Conservation (phyloP, 1,139 yeast genomes). For the Taphrina communis region DNA sequence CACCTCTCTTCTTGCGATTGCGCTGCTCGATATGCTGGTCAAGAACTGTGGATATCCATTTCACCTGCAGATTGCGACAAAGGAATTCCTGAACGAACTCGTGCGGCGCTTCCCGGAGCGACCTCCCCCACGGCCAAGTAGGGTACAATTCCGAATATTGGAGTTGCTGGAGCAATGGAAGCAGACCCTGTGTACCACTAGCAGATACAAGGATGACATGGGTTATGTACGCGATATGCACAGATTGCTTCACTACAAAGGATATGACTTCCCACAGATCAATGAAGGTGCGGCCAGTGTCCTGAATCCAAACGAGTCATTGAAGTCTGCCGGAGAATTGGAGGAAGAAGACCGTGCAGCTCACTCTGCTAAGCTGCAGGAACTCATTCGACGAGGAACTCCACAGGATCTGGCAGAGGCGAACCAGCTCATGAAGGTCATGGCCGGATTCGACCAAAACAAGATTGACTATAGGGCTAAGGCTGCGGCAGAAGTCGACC, state of each 20-base stretch:
- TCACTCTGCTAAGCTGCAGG: slow-evolving; percentile 93
- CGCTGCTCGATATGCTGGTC: slow-evolving; percentile 82
- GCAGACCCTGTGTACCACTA: slow-evolving; percentile 89
- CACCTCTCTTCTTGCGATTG: slow-evolving; percentile 66
- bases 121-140: slow-evolving; percentile 84
- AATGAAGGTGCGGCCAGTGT: slow-evolving; percentile 92
- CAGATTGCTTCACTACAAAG: slow-evolving; percentile 80
- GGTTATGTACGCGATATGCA: slow-evolving; percentile 96
- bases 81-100: slow-evolving; percentile 90
- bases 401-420: slow-evolving; percentile 97
- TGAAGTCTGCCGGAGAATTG: slow-evolving; percentile 86
- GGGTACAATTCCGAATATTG: slow-evolving; percentile 81
- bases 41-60: slow-evolving; percentile 98
- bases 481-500: slow-evolving; percentile 82
- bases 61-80: slow-evolving; percentile 91
- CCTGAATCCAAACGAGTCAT: slow-evolving; percentile 81
- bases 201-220: slow-evolving; percentile 87
- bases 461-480: slow-evolving; percentile 81
- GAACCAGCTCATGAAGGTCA: slow-evolving; percentile 91
- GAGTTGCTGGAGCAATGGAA: slow-evolving; percentile 98
- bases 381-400: slow-evolving; percentile 90
- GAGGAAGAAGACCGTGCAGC: slow-evolving; percentile 92
- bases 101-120: slow-evolving; percentile 93
- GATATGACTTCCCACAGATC: slow-evolving; percentile 79
- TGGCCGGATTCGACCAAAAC: slow-evolving; percentile 81